phyloP scores from a whole-genome alignment of 495 filamentous ascomycete genomes.

The Podospora comata region DNA sequence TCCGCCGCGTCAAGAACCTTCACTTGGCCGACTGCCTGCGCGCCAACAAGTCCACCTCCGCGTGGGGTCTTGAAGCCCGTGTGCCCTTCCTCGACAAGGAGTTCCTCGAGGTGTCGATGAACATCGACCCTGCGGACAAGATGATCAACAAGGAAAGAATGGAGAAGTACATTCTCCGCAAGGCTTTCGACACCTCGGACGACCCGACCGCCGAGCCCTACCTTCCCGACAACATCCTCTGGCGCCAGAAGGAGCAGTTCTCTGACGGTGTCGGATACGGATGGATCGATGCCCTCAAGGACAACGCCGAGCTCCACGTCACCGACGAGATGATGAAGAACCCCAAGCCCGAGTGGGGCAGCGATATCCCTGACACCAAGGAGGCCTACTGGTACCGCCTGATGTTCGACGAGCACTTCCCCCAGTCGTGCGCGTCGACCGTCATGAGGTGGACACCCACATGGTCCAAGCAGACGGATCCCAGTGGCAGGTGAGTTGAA shows the following conservation, averaged over 20 bases:
- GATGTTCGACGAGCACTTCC: constrained; percentile 99
- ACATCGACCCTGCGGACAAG: constrained; percentile 90
- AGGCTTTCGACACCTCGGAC: constrained; percentile 91
- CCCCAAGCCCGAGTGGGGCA: constrained; percentile 92
- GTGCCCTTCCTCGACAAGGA: constrained; percentile 96
- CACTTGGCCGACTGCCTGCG: constrained; percentile 92
- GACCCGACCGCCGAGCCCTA: constrained; percentile 77
- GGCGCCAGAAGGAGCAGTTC: constrained; percentile 99
- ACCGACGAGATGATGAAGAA: constrained; percentile 96
- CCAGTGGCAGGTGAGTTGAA: constrained; percentile 75
- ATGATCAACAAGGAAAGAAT: constrained; percentile 88
- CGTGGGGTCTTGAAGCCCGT: constrained; percentile 97
- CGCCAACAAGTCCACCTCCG: constrained; percentile 98
- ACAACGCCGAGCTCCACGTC: constrained; percentile 80
- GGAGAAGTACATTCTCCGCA: constrained; percentile 96
- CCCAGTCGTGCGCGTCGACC: constrained; percentile 80
- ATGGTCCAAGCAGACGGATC: constrained; percentile 94
- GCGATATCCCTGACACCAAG: constrained; percentile 88
- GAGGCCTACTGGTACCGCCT: constrained; percentile 98
- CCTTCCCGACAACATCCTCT: constrained; percentile 90
- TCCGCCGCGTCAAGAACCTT: constrained; percentile 89
- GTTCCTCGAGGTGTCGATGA: constrained; percentile 89
- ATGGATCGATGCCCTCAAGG: constrained; percentile 97
- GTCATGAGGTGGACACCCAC: constrained; percentile 98
- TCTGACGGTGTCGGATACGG: constrained; percentile 97